Evolutionary conservation across 2,329 filamentous ascomycete species (phyloP).

Genomic region (Aspergillus glaucus): DNA sequence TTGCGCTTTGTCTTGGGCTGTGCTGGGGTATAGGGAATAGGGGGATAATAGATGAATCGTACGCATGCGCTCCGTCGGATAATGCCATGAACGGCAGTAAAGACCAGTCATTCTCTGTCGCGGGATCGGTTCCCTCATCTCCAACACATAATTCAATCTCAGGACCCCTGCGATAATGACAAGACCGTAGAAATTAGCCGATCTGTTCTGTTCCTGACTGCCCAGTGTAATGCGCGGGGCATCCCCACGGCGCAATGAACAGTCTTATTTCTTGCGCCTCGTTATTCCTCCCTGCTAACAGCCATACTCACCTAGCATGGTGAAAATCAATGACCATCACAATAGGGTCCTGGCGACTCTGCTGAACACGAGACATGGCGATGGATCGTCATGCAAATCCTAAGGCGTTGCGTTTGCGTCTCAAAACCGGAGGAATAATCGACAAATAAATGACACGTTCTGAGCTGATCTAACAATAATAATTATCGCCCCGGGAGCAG

Average conservation of each 20-base stretch:
- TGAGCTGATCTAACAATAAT: conserved; percentile 6
- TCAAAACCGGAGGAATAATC: background rate
- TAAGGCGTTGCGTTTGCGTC: background rate
- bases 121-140: conserved; percentile 69
- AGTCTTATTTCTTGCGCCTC: background rate
- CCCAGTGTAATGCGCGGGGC: too few relatives aligned
- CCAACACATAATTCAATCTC: conserved; percentile 94
- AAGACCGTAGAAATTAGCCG: conserved; percentile 3
- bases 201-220: background rate
- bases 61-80: conserved; percentile 92
- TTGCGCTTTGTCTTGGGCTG: background rate
- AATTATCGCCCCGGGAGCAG: background rate
- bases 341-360: conserved; percentile 55
- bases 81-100: conserved; percentile 94
- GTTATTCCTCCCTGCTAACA: background rate
- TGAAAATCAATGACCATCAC: conserved; percentile 79
- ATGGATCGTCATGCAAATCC: conserved; percentile 4
- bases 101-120: conserved; percentile 79
- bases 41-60: conserved; percentile 30
- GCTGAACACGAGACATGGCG: conserved; percentile 21
- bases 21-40: background rate
- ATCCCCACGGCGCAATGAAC: background rate
- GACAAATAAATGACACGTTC: conserved; percentile 9
- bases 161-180: conserved; percentile 56
- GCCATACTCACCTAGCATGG: conserved; percentile 53